Base-by-base conservation (phyloP, 192 early-diverging fungal species). In the Kickxella alabastrina region DNA sequence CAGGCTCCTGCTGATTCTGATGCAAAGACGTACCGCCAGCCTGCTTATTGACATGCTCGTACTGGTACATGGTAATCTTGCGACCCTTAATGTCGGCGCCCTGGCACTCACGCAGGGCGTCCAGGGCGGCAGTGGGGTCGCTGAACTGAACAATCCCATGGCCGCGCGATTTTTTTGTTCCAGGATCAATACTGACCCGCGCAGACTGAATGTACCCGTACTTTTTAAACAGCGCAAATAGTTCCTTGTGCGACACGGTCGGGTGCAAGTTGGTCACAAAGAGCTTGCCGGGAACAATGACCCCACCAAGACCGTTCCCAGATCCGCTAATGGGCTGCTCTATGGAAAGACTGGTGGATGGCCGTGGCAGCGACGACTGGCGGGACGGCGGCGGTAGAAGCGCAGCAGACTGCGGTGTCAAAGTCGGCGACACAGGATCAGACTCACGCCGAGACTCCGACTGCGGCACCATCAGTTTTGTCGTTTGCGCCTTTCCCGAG, bases 161-260 rank as follows among this genome's bases (percentile, higher is more conserved):
- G 12, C 77, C 77, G 0, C 64, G 62, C 21, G 77, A 79, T 42
- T 62, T 63, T 52, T 70, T 68, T 14, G 62, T 67, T 7, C 41
- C 36, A 4, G 62, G 54, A 27, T 79, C 77, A 17, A 79, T 75
- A 53, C 63, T 79, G 39, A 79, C 66, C 10, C 67, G 54, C 10
- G 77, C 77, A 6, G 77, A 71, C 57, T 70, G 71, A 29, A 79
- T 74, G 35, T 75, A 79, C 0, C 77, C 77, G 59, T 71, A 79
- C 39, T 69, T 68, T 62, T 79, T 79, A 43, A 79, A 79, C 43
- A 67, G 54, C 27, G 66, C 62, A 67, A 79, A 79, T 53, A 79
- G 59, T 49, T 79, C 77, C 43, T 64, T 63, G 71, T 79, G 77
- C 31, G 70, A 74, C 17, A 79, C 77, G 2, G 66, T 73, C 12